These are phyloP conservation scores for Postia placenta DNA, from an alignment of 768 basidiomycete genomes.

Conservation along the genomic window DNA sequence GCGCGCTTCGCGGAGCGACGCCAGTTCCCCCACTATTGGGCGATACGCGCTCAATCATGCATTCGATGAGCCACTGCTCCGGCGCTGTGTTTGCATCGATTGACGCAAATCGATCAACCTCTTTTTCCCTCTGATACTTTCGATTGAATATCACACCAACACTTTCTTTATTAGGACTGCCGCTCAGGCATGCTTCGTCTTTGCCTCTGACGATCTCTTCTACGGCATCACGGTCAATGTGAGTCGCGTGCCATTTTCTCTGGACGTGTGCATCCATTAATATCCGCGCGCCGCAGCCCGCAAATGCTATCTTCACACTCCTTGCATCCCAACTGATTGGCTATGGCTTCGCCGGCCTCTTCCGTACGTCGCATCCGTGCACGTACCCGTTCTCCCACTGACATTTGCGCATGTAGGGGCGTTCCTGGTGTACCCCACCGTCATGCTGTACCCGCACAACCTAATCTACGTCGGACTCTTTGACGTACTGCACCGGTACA, in stretches of 20 bases:
- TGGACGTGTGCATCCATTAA: neutral
- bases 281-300: slow-evolving; percentile 1
- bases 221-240: slow-evolving; percentile 5
- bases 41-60: too few relatives aligned
- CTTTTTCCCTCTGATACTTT: too few relatives aligned
- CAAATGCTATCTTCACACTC: slow-evolving; percentile 22
- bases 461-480: slow-evolving; percentile 6
- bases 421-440: slow-evolving; percentile 5
- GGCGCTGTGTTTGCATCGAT: too few relatives aligned
- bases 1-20: too few relatives aligned
- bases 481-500: slow-evolving; percentile 2
- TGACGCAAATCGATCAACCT: too few relatives aligned
- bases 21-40: too few relatives aligned
- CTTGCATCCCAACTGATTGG: slow-evolving; percentile 19
- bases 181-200: slow-evolving; percentile 4
- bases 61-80: too few relatives aligned
- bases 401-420: neutral
- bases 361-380: slow-evolving; percentile 13
- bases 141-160: too few relatives aligned
- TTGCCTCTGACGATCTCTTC: slow-evolving; percentile 6
- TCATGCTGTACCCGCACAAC: slow-evolving; percentile 6
- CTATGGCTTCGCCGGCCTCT: slow-evolving; percentile 19
- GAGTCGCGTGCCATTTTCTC: neutral
- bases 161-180: neutral
- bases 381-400: neutral